Evolutionary conservation across 257 asterid species (phyloP).

Genomic region (Cynanchum wilfordii): DNA sequence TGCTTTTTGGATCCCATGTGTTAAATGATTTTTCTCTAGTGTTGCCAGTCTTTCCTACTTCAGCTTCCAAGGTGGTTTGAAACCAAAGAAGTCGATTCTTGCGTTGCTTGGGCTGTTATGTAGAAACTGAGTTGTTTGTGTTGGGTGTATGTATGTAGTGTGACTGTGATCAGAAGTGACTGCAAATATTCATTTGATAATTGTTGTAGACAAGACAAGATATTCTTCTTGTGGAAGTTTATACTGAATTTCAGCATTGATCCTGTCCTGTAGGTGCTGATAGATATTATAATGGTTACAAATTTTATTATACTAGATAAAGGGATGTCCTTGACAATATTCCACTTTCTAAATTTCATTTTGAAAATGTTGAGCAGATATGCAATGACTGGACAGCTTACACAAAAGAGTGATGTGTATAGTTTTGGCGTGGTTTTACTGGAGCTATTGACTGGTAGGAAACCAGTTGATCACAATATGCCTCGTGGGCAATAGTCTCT

Average conservation of each 20-base stretch:
- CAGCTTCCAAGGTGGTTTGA: not conserved
- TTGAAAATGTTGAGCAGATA: conserved; percentile 40
- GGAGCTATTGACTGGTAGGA: conserved; percentile 87
- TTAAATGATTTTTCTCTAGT: not conserved
- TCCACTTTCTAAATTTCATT: not conserved
- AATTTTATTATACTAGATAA: not conserved
- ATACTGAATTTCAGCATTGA: not conserved
- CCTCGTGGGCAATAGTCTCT: conserved; percentile 94
- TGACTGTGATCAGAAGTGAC: not conserved
- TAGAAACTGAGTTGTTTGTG: not conserved
- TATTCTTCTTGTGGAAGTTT: not conserved
- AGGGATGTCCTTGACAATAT: not conserved
- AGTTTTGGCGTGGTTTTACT: conserved; percentile 90
- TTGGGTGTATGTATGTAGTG: not conserved
- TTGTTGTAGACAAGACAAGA: too few species aligned
- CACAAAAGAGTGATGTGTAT: conserved; percentile 89
- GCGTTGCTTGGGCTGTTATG: not conserved
- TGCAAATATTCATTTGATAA: not conserved
- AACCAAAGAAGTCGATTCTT: not conserved
- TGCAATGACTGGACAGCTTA: conserved; percentile 93
- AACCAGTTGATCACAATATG: conserved; percentile 93
- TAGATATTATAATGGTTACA: too few species aligned
- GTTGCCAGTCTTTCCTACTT: not conserved
- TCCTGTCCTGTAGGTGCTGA: not conserved
- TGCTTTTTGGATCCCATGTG: not conserved